Evolutionary conservation across 305 asterid species (phyloP), one percentile per base, ranked within the genome.

Genomic region (Euphrasia arctica): DNA sequence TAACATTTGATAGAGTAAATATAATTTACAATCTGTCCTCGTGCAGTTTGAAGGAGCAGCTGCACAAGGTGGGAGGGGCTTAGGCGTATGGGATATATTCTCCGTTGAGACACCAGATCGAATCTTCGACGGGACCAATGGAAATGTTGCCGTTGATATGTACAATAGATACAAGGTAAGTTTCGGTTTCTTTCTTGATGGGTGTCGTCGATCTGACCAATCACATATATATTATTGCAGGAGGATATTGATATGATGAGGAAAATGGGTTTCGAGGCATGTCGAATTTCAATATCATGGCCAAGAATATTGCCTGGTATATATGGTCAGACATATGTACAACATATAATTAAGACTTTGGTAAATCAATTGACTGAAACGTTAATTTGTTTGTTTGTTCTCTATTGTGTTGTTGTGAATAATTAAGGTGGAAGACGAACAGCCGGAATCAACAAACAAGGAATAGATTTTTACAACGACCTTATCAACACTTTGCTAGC

Each of bases 221-320:
- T 36, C 18, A 3, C 4, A 7, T 51, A 6, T 50, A 13, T 14
- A 15, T 42, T 31, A 2, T 11, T 63, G 62, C 63, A 77, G 79
- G 83, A 78, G 6, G 83, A 78, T 57, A 60, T 74, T 47, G 64
- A 25, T 54, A 51, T 72, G 75, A 63, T 75, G 61, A 78, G 72
- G 73, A 69, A 78, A 58, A 43, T 72, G 75, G 80, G 83, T 0
- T 63, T 78, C 13, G 68, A 72, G 0, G 68, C 77, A 45, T 78
- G 73, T 64, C 62, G 83, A 54, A 58, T 78, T 47, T 78, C 79
- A 7, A 68, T 78, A 50, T 69, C 79, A 15, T 78, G 79, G 83
- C 60, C 75, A 25, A 78, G 79, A 66, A 71, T 78, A 14, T 60
- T 78, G 60, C 82, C 82, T 0, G 82, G 79, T 18, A 18, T 18